phyloP scores from a whole-genome alignment of 768 basidiomycete species.

The Suillus ampliporus region DNA sequence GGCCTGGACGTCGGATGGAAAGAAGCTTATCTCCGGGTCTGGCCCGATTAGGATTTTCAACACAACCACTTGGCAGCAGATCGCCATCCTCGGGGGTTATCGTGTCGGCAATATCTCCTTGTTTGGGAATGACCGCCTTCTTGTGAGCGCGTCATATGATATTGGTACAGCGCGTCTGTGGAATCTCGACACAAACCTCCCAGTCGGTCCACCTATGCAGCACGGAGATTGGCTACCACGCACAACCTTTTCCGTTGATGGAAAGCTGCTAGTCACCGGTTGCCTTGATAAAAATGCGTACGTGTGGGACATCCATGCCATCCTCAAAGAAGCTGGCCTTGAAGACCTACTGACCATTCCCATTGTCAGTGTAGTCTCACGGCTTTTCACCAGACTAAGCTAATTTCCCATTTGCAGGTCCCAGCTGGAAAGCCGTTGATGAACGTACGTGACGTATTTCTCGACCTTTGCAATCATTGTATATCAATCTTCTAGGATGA shows the following conservation, averaged over 20 bases:
- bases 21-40: background rate
- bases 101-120: background rate
- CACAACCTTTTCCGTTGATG: background rate
- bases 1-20: background rate
- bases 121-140: background rate
- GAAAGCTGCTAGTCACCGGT: background rate
- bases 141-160: background rate
- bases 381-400: background rate
- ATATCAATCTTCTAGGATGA: background rate
- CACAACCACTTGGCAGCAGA: background rate
- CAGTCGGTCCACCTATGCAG: background rate
- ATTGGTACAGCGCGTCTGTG: background rate
- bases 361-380: background rate
- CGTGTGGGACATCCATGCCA: background rate
- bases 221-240: rapidly evolving
- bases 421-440: background rate
- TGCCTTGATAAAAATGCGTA: background rate
- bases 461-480: background rate
- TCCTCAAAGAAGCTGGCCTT: background rate
- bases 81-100: background rate
- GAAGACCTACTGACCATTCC: background rate
- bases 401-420: background rate
- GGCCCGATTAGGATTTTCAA: background rate
- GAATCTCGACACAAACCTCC: background rate
- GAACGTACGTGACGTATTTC: background rate